Evolutionary conservation across 257 asterid species (phyloP).

Genomic region (Solanum gandarillasii): DNA sequence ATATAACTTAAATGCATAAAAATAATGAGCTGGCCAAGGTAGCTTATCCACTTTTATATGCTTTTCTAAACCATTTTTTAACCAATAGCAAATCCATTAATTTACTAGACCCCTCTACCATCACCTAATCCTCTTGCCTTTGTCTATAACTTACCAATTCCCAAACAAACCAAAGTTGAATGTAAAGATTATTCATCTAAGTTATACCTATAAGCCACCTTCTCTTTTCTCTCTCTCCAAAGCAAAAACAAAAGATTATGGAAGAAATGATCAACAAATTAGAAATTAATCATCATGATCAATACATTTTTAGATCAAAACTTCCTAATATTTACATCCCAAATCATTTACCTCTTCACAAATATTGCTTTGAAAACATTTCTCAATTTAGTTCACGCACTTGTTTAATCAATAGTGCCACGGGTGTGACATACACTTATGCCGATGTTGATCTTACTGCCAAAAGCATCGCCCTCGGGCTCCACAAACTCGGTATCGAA

Average conservation of each 20-base stretch:
- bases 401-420: constrained; percentile 20
- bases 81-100: neutral
- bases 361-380: constrained; percentile 21
- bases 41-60: neutral
- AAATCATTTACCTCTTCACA: constrained; percentile 21
- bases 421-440: constrained; percentile 8
- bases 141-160: neutral
- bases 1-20: neutral
- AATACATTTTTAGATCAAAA: constrained; percentile 22
- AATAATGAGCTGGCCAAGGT: neutral
- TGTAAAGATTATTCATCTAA: neutral
- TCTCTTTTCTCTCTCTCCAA: neutral
- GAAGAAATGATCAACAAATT: neutral
- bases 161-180: neutral
- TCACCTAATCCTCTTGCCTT: neutral
- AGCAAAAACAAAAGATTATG: neutral
- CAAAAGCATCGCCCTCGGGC: constrained; percentile 16
- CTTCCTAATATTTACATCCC: constrained; percentile 33
- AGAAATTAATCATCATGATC: neutral
- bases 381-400: constrained; percentile 15
- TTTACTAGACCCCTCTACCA: neutral
- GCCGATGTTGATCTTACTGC: constrained; percentile 15
- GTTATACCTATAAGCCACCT: neutral
- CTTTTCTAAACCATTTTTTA: neutral
- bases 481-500: constrained; percentile 12